These are phyloP conservation scores for Rosa chinensis DNA, from an alignment of 306 rosid genomes.

Conservation along the genomic window DNA sequence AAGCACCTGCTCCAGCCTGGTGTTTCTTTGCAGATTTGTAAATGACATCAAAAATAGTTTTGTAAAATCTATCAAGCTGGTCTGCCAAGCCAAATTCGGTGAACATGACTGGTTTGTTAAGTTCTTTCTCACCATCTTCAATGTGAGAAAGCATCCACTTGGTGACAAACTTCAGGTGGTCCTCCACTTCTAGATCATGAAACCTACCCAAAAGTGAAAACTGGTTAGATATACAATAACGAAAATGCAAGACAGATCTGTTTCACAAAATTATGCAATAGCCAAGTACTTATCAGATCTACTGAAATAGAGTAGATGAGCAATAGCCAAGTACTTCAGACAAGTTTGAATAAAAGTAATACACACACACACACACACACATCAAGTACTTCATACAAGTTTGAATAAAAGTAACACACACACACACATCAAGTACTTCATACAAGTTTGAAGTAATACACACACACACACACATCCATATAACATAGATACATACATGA, in stretches of 20 bases:
- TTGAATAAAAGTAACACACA: background rate
- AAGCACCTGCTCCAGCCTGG: conserved; percentile 75
- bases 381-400: background rate
- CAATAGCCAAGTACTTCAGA: background rate
- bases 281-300: background rate
- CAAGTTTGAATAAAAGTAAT: background rate
- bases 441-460: background rate
- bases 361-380: no score
- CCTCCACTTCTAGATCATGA: conserved; percentile 51
- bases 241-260: background rate
- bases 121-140: conserved; percentile 74
- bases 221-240: background rate
- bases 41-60: conserved; percentile 51
- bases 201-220: conserved; percentile 48
- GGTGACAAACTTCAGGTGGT: conserved; percentile 58
- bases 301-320: background rate
- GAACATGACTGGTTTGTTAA: conserved; percentile 85
- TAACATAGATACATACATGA: background rate
- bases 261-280: background rate
- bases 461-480: no score
- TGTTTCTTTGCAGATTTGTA: conserved; percentile 81
- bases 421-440: background rate
- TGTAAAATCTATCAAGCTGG: conserved; percentile 64
- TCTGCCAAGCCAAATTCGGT: conserved; percentile 86
- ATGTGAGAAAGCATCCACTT: conserved; percentile 98